Percentiles rank a stretch among this genome's conserved stretches.
Conservation (phyloP, 768 basidiomycete genomes). For the Russula abietina region DNA sequence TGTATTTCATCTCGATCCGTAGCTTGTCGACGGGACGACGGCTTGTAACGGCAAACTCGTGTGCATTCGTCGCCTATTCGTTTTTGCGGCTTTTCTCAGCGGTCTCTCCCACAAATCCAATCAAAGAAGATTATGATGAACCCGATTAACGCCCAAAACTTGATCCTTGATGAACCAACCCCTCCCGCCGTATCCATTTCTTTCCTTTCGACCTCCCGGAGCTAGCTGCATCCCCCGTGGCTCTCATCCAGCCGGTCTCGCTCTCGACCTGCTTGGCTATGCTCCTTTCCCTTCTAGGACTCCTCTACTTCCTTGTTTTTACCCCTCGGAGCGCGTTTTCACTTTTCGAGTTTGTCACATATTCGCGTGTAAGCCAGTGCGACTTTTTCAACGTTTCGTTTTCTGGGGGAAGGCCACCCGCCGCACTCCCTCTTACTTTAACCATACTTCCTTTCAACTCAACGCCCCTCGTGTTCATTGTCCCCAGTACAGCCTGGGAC, state of each 20-base stretch:
- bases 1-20: not conserved
- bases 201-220: not conserved
- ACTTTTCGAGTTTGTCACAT: slow-evolving; percentile 30
- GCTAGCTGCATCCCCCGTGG: not conserved
- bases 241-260: not conserved
- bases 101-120: not conserved
- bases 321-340: slow-evolving; percentile 29
- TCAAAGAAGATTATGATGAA: not conserved
- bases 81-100: not conserved
- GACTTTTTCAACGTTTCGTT: slow-evolving; percentile 44
- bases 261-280: slow-evolving; percentile 8
- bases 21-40: no score
- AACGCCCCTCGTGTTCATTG: slow-evolving; percentile 43
- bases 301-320: slow-evolving; percentile 24
- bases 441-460: slow-evolving; percentile 50
- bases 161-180: not conserved
- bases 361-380: slow-evolving; percentile 48
- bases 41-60: not conserved
- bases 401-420: slow-evolving; percentile 34
- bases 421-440: slow-evolving; percentile 39
- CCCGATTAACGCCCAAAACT: not conserved
- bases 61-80: not conserved
- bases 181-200: not conserved
- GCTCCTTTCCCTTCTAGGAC: slow-evolving; percentile 10
- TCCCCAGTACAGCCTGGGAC: slow-evolving; percentile 37